phyloP scores from a whole-genome alignment of 441 rosid genomes.

The Mallotus japonicus region DNA sequence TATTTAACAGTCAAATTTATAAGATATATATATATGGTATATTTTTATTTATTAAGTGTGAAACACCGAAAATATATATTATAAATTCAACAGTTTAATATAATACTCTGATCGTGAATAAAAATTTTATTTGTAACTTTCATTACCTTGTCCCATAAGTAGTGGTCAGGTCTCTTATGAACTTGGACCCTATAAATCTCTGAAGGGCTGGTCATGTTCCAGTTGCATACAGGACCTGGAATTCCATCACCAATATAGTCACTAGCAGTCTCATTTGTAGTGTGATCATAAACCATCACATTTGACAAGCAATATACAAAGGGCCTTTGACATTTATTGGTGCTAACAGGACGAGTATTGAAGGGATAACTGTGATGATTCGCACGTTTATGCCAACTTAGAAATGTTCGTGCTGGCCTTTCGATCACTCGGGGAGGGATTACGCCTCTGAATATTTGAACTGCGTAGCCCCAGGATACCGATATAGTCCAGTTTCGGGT shows the following conservation, averaged over 20 bases:
- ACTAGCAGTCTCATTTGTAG: constrained; percentile 29
- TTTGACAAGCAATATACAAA: constrained; percentile 45
- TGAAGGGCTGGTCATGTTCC: constrained; percentile 56
- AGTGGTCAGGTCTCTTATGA: constrained; percentile 51
- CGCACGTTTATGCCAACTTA: constrained; percentile 50
- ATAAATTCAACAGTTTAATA: too few relatives aligned
- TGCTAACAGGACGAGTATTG: constrained; percentile 54
- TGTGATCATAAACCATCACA: constrained; percentile 20
- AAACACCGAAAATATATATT: too few relatives aligned
- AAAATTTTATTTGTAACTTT: too few relatives aligned
- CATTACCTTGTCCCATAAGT: constrained; percentile 64
- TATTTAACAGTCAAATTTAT: too few relatives aligned
- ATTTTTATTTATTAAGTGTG: too few relatives aligned
- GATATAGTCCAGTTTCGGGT: constrained; percentile 60
- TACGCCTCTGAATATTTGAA: constrained; percentile 53
- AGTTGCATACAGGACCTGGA: constrained; percentile 38
- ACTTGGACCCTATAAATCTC: constrained; percentile 40
- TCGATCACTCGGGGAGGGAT: constrained; percentile 57
- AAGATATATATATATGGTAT: too few relatives aligned
- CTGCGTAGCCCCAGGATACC: constrained; percentile 67
- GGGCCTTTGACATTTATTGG: constrained; percentile 55
- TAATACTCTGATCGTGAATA: too few relatives aligned
- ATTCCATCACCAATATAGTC: constrained; percentile 36
- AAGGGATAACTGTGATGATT: constrained; percentile 45
- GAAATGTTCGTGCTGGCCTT: constrained; percentile 56